Evolutionary conservation across 1,139 yeast genomes (phyloP), one percentile per base, ranked within the genome.

Genomic region (Spathaspora jeffriesii): DNA sequence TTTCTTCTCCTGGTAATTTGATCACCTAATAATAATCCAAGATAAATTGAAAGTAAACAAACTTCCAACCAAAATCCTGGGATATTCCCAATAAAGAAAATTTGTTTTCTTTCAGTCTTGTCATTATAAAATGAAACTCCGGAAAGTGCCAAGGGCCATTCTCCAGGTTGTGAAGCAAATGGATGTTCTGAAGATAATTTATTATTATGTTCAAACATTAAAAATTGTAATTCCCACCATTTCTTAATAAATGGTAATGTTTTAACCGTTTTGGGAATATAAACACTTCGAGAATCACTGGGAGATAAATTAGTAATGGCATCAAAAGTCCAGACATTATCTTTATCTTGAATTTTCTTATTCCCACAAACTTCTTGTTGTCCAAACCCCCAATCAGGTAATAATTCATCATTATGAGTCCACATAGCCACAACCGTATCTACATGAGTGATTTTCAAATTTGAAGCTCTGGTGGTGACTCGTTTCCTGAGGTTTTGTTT

Each of bases 291-390:
- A n/a, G n/a, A n/a, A n/a, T n/a, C n/a, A n/a, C n/a, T n/a, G n/a
- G 78, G 76, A 46, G 96, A 96, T 58, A 95, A 76, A n/a, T n/a
- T n/a, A n/a, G n/a, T n/a, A n/a, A n/a, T n/a, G n/a, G n/a, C n/a
- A n/a, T 95, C 99, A 62, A 95, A 78, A 68, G 92, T 93, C 98
- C 99, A 95, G 97, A 97, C 93, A 27, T 97, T 90, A 71, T 95
- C 80, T 75, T 89, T 90, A 68, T 95, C 98, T 65, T 95, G 86
- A 49, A 68, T 76, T 58, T 78, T 78, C 58, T 82, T 85, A 64
- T 82, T 74, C 71, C 99, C 95, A 5, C 85, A 86, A 55, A 93
- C 95, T 73, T 95, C 99, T 60, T 96, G 93, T 74, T 95, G 99
- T 70, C 95, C 85, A 81, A 90, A 95, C 53, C 99, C 99, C 99